phyloP scores from a whole-genome alignment of 202 grass and related monocot species.

The Elaeis oleifera region DNA sequence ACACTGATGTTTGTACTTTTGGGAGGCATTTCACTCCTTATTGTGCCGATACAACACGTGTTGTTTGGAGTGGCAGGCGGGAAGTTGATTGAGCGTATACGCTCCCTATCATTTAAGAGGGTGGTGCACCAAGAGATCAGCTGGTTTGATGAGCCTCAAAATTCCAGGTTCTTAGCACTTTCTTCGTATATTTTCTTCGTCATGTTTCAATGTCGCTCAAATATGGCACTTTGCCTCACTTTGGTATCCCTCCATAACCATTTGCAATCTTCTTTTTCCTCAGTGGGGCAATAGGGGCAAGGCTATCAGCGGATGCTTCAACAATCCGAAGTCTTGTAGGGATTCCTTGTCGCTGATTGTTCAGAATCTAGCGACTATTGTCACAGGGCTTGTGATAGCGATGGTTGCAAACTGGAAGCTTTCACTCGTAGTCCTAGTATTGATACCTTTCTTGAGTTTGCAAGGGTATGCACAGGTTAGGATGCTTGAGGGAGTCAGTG shows the following conservation, averaged over 20 bases:
- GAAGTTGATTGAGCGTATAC: conserved; percentile 57
- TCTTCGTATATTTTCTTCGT: background rate
- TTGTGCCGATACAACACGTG: conserved; percentile 38
- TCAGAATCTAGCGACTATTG: conserved; percentile 43
- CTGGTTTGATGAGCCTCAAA: conserved; percentile 72
- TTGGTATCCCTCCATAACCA: too few relatives aligned
- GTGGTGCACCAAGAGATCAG: conserved; percentile 76
- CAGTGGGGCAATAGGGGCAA: conserved; percentile 63
- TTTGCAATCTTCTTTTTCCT: conserved; percentile 12
- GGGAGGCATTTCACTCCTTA: conserved; percentile 36
- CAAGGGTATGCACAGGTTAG: conserved; percentile 53
- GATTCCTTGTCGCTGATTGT: conserved; percentile 50
- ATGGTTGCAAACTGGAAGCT: conserved; percentile 68
- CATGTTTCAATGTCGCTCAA: background rate
- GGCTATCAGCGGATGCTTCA: conserved; percentile 56
- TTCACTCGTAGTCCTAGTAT: conserved; percentile 43
- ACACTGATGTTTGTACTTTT: conserved; percentile 46
- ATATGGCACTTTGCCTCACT: background rate
- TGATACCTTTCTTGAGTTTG: conserved; percentile 47
- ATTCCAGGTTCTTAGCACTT: conserved; percentile 38
- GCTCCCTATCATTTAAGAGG: conserved; percentile 43
- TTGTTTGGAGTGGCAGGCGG: conserved; percentile 68
- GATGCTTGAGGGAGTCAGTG: conserved; percentile 57
- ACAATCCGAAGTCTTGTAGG: conserved; percentile 48
- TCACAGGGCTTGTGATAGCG: conserved; percentile 51